Evolutionary conservation across 208 protist species (phyloP), one percentile per base, ranked within the genome.

Genomic region (Novymonas esmeraldas): DNA sequence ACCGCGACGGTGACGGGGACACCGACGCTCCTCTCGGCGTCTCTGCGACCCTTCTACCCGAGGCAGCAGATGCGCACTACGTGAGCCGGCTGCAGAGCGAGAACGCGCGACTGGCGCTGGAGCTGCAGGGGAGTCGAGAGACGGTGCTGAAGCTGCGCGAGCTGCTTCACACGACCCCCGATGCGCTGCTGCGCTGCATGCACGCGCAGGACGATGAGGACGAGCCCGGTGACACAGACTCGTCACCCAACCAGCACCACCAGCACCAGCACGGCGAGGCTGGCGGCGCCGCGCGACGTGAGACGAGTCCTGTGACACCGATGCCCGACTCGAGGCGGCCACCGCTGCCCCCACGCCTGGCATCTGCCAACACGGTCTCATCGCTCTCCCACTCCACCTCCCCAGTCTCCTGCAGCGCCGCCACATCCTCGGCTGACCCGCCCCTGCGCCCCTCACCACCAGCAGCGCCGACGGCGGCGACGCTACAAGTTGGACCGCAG

Each of bases 111-210:
- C 61, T 74, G 33, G 44, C 60, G 45, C 26, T 56, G 28, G 69
- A 67, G 44, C 44, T 74, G 54, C 44, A 56, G 51, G 60, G 28
- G 20, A 63, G 52, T 28, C 59, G 49, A 26, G 22, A 28, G 31
- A 46, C 34, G 1, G 50, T 74, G 28, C 69, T 58, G 26, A 49
- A 46, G 51, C 60, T 74, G 38, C 51, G 63, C 24, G 44, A 52
- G n/a, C 62, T 52, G 3, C 42, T 74, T 42, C 69, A 56, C 2
- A 54, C 14, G 42, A 54, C 69, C n/a, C 52, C 39, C 28, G 44
- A 42, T n/a, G 46, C 59, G 6, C 31, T 54, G 29, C 31, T 22
- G 22, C 58, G 42, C 20, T 31, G 42, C 58, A 26, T 20, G 28
- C 11, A 7, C 41, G 6, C 50, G 14, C n/a, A n/a, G n/a, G 42